Evolutionary conservation across 352 stramenopile genomes (phyloP).

Genomic region (Pythium insidiosum): DNA sequence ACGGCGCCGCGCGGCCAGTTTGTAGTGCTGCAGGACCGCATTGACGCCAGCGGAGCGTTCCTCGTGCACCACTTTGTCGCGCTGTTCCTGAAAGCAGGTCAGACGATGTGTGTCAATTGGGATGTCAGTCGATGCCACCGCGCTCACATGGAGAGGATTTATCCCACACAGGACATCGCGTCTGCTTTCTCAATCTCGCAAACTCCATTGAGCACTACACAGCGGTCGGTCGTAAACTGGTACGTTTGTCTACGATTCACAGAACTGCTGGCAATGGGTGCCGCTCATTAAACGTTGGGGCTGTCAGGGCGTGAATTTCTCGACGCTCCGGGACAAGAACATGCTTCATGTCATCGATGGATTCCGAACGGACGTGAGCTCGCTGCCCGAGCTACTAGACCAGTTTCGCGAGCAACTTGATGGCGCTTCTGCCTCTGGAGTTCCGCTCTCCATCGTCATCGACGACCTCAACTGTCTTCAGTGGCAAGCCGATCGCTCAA

Average conservation of each 20-base stretch:
- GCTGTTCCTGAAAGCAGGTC: conserved; percentile 66
- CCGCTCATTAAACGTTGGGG: not conserved
- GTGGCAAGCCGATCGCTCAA: conserved; percentile 33
- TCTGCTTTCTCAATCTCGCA: conserved; percentile 45
- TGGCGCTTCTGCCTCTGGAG: conserved; percentile 14
- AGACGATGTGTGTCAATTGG: not conserved
- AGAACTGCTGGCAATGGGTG: not conserved
- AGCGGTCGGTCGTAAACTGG: conserved; percentile 59
- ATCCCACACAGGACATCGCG: conserved; percentile 27
- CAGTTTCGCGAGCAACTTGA: conserved; percentile 27
- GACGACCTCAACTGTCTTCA: conserved; percentile 60
- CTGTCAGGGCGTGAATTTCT: conserved; percentile 43
- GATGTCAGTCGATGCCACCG: not conserved
- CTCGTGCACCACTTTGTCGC: conserved; percentile 67
- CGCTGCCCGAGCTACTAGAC: conserved; percentile 22
- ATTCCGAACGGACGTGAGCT: conserved; percentile 7
- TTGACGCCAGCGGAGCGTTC: conserved; percentile 45
- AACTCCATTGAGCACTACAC: conserved; percentile 52
- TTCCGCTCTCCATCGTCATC: conserved; percentile 39
- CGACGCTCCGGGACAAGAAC: conserved; percentile 19
- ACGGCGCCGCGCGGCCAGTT: conserved; percentile 42
- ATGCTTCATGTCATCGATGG: conserved; percentile 34
- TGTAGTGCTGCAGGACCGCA: conserved; percentile 44
- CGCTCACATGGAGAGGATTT: not conserved
- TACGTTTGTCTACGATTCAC: conserved; percentile 12